Base-by-base conservation (phyloP, 225 moss, liverwort and hornwort genomes). In the Asterella californica region DNA sequence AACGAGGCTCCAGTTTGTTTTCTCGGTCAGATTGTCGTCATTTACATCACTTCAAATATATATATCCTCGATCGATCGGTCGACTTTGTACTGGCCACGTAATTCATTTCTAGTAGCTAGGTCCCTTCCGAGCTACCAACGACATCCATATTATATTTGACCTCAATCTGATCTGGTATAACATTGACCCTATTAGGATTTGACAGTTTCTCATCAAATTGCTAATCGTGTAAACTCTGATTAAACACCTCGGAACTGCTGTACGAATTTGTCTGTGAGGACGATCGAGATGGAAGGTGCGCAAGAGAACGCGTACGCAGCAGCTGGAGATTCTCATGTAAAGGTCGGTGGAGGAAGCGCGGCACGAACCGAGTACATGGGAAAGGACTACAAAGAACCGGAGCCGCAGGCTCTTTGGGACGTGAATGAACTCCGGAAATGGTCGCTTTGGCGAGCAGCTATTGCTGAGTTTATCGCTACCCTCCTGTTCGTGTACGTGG, bases 401-500 rank as follows among this genome's bases (percentile, higher is more conserved):
- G 6, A 8, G 0, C 76, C 83, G 2, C 78, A 75, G n/a, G 61
- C 48, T 9, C 69, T 86, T 18, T 86, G 81, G 80, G 70, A 78
- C 72, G 49, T 70, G 45, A 5, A 25, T 47, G 86, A 86, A 45
- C 25, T 86, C 21, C 48, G 8, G 2, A 60, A 70, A 34, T 86
- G 86, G 86, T 83, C 83, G 5, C 46, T 86, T 1, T 86, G 83
- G 81, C 69, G 83, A 54, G 83, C 83, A 64, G 81, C n/a, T 8
- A 79, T 86, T 15, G 86, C 81, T 47, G 86, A 86, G 60, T 83
- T 86, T 25, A 32, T 86, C 25, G 86, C 83, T 15, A 48, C 86
- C 10, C 76, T 86, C 47, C 81, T 86, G 18, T 79, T 86, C 19
- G 78, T 86, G 42, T 83, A 86, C 78, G 78, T 83, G 14, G 64